These are phyloP conservation scores for Hyphopichia homilentoma DNA, from an alignment of 805 yeast species.

Conservation along the genomic window DNA sequence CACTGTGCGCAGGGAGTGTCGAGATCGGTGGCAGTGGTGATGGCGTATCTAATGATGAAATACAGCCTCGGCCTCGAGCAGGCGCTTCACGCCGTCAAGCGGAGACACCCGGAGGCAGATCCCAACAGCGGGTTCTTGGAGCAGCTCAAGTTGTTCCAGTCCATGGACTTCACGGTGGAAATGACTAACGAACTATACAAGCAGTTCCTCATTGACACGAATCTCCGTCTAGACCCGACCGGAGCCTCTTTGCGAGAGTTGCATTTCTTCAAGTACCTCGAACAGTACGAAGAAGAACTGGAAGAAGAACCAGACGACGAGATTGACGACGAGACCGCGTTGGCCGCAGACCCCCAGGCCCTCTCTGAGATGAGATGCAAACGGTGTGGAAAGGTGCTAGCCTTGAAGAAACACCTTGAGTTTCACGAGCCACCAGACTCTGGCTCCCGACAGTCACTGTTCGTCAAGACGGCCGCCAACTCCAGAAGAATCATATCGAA, in stretches of 20 bases:
- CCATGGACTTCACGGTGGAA: constrained; percentile 26
- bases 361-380: constrained; percentile 62
- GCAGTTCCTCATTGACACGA: constrained; percentile 21
- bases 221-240: constrained; percentile 35
- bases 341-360: constrained; percentile 2
- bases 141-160: constrained; percentile 64
- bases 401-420: constrained; percentile 58
- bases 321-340: constrained; percentile 3
- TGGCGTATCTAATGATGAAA: constrained; percentile 48
- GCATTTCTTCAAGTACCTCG: constrained; percentile 4
- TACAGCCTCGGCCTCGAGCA: constrained; percentile 54
- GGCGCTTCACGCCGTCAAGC: constrained; percentile 71
- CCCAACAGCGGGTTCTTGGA: constrained; percentile 75
- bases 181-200: constrained; percentile 18
- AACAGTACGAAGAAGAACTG: constrained; percentile 18
- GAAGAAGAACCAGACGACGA: constrained; percentile 4
- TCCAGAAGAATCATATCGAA: constrained; percentile 57
- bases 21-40: constrained; percentile 43
- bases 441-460: constrained; percentile 61
- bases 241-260: constrained; percentile 31
- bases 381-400: constrained; percentile 71
- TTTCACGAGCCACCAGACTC: constrained; percentile 65
- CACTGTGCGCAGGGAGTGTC: constrained; percentile 55
- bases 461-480: constrained; percentile 60
- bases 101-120: constrained; percentile 55